Evolutionary conservation across 1,284 basidiomycete genomes (phyloP), one percentile per base, ranked within the genome.

Genomic region (Mycena citricolor): DNA sequence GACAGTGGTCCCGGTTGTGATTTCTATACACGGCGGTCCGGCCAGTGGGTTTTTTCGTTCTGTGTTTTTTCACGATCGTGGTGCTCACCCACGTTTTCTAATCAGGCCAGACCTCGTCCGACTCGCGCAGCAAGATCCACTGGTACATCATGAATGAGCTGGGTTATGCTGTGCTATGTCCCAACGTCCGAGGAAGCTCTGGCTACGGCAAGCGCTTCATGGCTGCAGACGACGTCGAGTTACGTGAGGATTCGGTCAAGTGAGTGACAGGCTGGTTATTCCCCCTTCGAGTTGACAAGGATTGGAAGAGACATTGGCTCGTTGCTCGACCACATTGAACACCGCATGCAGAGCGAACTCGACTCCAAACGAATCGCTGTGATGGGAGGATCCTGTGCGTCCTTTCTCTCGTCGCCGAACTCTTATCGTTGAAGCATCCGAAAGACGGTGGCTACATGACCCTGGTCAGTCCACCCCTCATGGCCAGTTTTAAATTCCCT

Each of bases 371-470:
- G 47, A 4, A 53, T 53, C 7, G 51, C 51, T 8, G 51, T 53
- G 10, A 49, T 53, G 22, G 51, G 51, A 8, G 44, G 41, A 19
- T 53, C 51, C 13, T 53, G 51, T 53, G n/a, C 19, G 44, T 49
- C 19, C 12, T 10, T 10, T 28, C 4, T 33, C 4, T 46, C 16
- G 17, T 23, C 32, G 14, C 5, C 37, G 32, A 16, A 30, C 35
- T 6, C 16, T 12, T 4, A 25, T 13, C 14, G 14, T 22, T 17
- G 12, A 7, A 10, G 38, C 8, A 25, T 11, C 12, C 3, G 20
- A 16, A 32, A 53, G 51, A 53, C 14, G 51, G 51, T n/a, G 51
- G 51, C 16, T 53, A 53, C 16, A 53, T 53, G 51, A 44, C 47
- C 2, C 44, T 53, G 6, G 50, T 48, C 21, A 16, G 49, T 10